Evolutionary conservation across 2,329 filamentous ascomycete genomes (phyloP).

Genomic region (Lachnellula occidentalis): DNA sequence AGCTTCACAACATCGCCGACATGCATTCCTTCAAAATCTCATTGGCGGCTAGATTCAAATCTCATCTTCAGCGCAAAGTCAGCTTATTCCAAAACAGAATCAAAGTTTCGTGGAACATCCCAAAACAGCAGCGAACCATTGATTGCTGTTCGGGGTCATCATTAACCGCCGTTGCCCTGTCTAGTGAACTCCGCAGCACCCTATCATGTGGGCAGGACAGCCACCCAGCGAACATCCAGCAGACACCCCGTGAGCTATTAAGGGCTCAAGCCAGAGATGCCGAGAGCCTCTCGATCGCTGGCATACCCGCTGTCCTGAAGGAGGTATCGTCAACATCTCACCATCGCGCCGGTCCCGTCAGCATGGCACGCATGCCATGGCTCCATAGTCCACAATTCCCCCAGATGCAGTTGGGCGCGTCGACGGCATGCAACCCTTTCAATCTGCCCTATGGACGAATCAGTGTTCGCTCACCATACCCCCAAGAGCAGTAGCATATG

Average conservation of each 20-base stretch:
- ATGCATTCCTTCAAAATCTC: not conserved
- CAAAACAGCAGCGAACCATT: not conserved
- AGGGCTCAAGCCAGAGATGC: slow-evolving; percentile 7
- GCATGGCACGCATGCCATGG: not conserved
- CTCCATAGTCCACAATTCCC: slow-evolving; percentile 1
- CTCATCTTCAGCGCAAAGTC: not conserved
- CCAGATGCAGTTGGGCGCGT: slow-evolving; percentile 9
- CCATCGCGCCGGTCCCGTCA: not conserved
- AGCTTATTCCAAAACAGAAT: not conserved
- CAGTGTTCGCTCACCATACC: not conserved
- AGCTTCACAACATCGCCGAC: not conserved
- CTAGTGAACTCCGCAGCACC: not conserved
- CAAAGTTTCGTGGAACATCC: not conserved
- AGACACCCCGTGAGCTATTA: slow-evolving; percentile 2
- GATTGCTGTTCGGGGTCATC: not conserved
- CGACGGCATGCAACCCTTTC: slow-evolving; percentile 13
- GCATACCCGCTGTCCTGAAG: slow-evolving; percentile 17
- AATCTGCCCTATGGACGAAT: slow-evolving; percentile 12
- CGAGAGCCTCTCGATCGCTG: slow-evolving; percentile 13
- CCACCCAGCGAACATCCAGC: not conserved
- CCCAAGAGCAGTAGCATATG: not conserved
- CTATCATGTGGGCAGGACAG: not conserved
- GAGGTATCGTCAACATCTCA: not conserved
- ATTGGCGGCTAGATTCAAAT: not conserved
- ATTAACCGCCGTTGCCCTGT: not conserved